These are phyloP conservation scores for Microthyrium microscopicum DNA, from an alignment of 2,329 filamentous ascomycete species.

Conservation along the genomic window DNA sequence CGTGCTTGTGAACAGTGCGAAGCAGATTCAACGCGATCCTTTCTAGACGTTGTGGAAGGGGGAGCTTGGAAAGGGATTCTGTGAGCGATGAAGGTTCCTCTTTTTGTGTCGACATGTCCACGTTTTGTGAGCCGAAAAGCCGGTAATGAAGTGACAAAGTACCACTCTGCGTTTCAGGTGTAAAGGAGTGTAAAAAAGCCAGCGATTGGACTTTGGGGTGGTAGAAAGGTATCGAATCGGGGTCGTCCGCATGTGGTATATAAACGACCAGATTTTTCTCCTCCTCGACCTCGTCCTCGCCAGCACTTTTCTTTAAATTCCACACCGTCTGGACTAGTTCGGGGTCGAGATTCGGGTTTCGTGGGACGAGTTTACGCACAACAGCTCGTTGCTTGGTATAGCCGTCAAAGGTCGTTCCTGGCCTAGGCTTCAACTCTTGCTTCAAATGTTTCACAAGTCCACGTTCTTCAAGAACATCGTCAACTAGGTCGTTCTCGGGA, in stretches of 20 bases:
- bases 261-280: constrained; percentile 52
- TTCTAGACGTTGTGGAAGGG: constrained; percentile 40
- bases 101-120: constrained; percentile 16
- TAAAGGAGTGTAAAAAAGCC: constrained; percentile 57
- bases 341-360: constrained; percentile 61
- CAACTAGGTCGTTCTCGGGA: constrained; percentile 8
- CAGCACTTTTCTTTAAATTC: constrained; percentile 14
- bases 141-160: constrained; percentile 34
- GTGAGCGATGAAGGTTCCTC: constrained; percentile 27
- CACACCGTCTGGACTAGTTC: constrained; percentile 56
- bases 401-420: constrained; percentile 15
- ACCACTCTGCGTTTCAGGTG: constrained; percentile 16
- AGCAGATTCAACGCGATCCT: constrained; percentile 56
- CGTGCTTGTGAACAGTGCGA: constrained; percentile 55
- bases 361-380: constrained; percentile 62
- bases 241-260: constrained; percentile 49
- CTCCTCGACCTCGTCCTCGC: constrained; percentile 9
- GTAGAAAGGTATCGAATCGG: constrained; percentile 64
- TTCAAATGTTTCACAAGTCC: constrained; percentile 32
- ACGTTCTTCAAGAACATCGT: constrained; percentile 11
- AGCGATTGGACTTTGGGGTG: constrained; percentile 62
- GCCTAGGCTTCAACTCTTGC: constrained; percentile 19
- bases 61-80: constrained; percentile 41
- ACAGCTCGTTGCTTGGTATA: constrained; percentile 43
- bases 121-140: constrained; percentile 21